Evolutionary conservation across 352 stramenopile species (phyloP), one percentile per base, ranked within the genome.

Genomic region (Phytophthora constricta): DNA sequence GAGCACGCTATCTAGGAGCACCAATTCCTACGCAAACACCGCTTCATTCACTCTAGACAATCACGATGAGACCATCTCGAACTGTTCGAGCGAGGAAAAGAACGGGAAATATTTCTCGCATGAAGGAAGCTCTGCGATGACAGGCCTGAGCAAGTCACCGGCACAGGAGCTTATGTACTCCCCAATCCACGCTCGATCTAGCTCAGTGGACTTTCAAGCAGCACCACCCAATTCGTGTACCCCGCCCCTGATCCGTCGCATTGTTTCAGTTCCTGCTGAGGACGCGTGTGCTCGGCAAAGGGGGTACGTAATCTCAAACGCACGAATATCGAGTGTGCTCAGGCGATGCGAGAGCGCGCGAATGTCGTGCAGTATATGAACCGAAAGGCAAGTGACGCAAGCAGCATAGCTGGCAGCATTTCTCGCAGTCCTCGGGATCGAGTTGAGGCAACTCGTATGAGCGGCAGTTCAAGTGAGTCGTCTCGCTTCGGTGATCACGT

Each of bases 301-400:
- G 60, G 62, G 39, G 60, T 64, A n/a, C 52, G 59, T 11, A 63
- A 74, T 25, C 55, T 47, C 10, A 74, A 76, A 25, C 67, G 67
- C 20, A 5, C 55, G 10, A 67, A 55, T 8, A 58, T 34, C 17
- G 84, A 93, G 16, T 90, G 76, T 25, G 79, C 83, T n/a, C 80
- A 86, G 28, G 69, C 86, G 46, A 86, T 95, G 20, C 86, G 88
- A n/a, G 88, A 96, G 13, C 86, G 88, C 3, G 88, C 86, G 1
- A 85, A 95, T n/a, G 86, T 96, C 37, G 61, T 96, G 31, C 91
- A 89, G 64, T 96, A 96, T 61, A 82, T 96, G 66, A 84, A 94
- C 16, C 85, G 86, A 33, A 96, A 96, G 54, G 82, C 84, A 16
- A 95, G 86, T 53, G 88, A 96, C 53, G 80, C 84, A 3, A 94